Evolutionary conservation across 345 rosid species (phyloP).

Genomic region (Salix caprea): DNA sequence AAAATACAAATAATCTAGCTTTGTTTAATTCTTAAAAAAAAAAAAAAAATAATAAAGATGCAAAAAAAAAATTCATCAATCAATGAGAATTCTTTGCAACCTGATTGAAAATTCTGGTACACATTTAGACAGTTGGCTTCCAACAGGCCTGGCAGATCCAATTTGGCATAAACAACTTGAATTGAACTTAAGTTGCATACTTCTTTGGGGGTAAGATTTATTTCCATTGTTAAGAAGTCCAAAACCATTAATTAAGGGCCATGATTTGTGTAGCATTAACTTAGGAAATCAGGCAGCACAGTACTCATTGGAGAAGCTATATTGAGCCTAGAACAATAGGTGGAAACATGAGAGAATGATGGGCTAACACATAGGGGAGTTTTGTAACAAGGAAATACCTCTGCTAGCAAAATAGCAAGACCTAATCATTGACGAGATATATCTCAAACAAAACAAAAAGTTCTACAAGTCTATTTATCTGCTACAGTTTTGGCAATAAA

Average conservation of each 20-base stretch:
- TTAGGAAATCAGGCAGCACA: background rate
- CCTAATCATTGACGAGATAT: background rate
- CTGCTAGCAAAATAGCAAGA: background rate
- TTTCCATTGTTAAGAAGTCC: background rate
- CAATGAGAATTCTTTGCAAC: background rate
- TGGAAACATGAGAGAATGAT: background rate
- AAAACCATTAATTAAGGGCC: background rate
- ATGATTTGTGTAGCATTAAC: background rate
- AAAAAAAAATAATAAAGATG: background rate
- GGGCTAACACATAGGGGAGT: background rate
- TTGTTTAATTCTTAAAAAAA: background rate
- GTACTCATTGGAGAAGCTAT: background rate
- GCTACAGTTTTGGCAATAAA: background rate
- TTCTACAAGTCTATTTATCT: background rate
- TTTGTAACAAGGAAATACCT: background rate
- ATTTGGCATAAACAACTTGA: background rate
- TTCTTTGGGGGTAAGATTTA: background rate
- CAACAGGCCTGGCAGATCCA: background rate
- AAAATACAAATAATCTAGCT: background rate
- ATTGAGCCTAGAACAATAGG: background rate
- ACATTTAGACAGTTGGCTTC: background rate
- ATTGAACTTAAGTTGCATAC: background rate
- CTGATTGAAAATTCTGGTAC: background rate
- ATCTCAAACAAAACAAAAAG: background rate
- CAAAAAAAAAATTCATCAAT: background rate